Conservation (phyloP, 1,139 yeast species). For the Kodamaea arcana region DNA sequence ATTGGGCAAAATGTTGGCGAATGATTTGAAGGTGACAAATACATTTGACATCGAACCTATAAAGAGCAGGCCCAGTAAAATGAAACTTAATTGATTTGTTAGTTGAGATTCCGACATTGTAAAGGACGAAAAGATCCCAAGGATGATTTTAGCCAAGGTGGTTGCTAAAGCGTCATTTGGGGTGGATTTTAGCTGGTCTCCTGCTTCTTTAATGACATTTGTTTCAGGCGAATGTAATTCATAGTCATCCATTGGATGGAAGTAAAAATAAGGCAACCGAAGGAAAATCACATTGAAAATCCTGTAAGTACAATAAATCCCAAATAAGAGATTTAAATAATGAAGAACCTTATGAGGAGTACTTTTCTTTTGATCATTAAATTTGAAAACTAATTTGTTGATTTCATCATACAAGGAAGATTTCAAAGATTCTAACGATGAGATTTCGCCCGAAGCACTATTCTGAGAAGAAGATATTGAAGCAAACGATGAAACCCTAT, state of each 20-base stretch:
- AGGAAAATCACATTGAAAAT: slow-evolving; percentile 44
- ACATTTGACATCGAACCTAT: slow-evolving; percentile 66
- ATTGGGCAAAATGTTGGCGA: slow-evolving; percentile 31
- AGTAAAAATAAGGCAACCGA: slow-evolving; percentile 29
- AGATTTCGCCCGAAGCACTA: slow-evolving; percentile 29
- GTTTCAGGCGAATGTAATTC: slow-evolving; percentile 7
- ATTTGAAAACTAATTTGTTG: slow-evolving; percentile 16
- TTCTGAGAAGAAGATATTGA: slow-evolving; percentile 19
- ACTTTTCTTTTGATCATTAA: not conserved
- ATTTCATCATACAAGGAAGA: slow-evolving; percentile 30
- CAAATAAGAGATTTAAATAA: slow-evolving; percentile 33
- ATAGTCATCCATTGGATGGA: slow-evolving; percentile 4
- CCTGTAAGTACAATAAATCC: slow-evolving; percentile 64
- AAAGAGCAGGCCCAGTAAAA: slow-evolving; percentile 63
- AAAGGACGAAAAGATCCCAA: slow-evolving; percentile 23
- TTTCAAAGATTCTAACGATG: slow-evolving; percentile 25
- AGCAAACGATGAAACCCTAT: slow-evolving; percentile 44
- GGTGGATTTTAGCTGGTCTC: not conserved
- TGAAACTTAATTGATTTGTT: slow-evolving; percentile 60
- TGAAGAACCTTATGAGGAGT: slow-evolving; percentile 4
- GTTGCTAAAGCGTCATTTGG: slow-evolving; percentile 58
- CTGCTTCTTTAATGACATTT: slow-evolving; percentile 7
- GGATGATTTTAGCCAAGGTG: slow-evolving; percentile 53
- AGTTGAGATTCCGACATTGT: slow-evolving; percentile 48
- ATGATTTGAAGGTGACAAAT: slow-evolving; percentile 45